Conservation (phyloP, 176 grass and related monocot species). For the Lolium rigidum region DNA sequence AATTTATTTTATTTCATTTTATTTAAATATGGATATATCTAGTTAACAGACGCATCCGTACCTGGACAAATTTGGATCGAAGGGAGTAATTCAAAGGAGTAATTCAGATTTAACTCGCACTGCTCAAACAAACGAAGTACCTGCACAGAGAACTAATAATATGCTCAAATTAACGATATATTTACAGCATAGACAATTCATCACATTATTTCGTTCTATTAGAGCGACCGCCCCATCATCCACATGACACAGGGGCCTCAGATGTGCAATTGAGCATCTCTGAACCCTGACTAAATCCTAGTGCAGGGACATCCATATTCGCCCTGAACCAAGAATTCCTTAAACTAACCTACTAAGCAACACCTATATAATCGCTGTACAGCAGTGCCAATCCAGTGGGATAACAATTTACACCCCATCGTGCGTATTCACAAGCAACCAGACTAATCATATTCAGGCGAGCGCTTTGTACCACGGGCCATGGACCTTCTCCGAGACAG, state of each 20-base stretch:
- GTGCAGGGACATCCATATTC: constrained; percentile 38
- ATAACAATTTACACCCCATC: constrained; percentile 37
- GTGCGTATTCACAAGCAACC: constrained; percentile 44
- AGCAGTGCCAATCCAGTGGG: not conserved
- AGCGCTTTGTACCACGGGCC: constrained; percentile 76
- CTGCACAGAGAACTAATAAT: constrained; percentile 26
- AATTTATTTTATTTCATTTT: too few species aligned
- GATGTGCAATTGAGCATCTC: constrained; percentile 29
- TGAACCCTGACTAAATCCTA: constrained; percentile 41
- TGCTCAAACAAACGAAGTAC: not conserved
- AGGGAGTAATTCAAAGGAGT: too few species aligned
- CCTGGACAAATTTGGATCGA: too few species aligned
- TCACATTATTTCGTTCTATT: constrained; percentile 45
- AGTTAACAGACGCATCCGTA: too few species aligned
- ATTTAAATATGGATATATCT: too few species aligned
- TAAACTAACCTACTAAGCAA: not conserved
- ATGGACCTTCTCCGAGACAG: constrained; percentile 65
- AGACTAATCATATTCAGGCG: constrained; percentile 46
- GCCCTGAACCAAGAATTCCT: constrained; percentile 40
- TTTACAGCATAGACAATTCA: constrained; percentile 5
- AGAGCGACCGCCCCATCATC: not conserved
- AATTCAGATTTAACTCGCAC: too few species aligned
- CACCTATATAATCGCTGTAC: not conserved
- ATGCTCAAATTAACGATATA: not conserved
- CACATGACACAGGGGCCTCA: not conserved